Evolutionary conservation across 805 yeast genomes (phyloP).

Genomic region (Grigorovia yakushimaensis): DNA sequence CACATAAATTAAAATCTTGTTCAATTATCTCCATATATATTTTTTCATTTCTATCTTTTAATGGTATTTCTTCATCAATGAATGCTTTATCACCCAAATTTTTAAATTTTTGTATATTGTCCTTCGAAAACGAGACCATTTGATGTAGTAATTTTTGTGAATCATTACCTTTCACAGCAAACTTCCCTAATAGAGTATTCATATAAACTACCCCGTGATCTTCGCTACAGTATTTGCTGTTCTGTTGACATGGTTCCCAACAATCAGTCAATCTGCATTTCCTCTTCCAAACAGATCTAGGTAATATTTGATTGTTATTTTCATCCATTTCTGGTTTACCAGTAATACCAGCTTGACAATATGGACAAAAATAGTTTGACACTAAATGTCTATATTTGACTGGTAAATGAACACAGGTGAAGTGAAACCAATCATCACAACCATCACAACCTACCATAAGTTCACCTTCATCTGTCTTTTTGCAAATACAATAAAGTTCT

Average conservation of each 20-base stretch:
- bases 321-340: conserved; percentile 16
- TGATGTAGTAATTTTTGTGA: conserved; percentile 7
- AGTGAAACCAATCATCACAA: conserved; percentile 93
- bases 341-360: conserved; percentile 43
- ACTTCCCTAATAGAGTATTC: conserved; percentile 5
- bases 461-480: conserved; percentile 67
- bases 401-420: conserved; percentile 59
- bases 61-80: conserved; percentile 11
- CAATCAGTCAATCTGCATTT: conserved; percentile 61
- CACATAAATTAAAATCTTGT: conserved; percentile 12
- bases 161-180: conserved; percentile 3
- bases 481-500: conserved; percentile 67
- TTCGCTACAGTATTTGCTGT: conserved; percentile 63
- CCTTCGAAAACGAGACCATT: conserved; percentile 7
- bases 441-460: conserved; percentile 93
- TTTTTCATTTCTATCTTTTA: conserved; percentile 7
- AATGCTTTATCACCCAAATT: conserved; percentile 15
- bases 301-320: conserved; percentile 18
- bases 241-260: conserved; percentile 23
- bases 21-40: conserved; percentile 11
- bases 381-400: conserved; percentile 44
- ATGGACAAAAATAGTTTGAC: conserved; percentile 59
- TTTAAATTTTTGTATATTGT: conserved; percentile 10
- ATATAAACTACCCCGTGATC: conserved; percentile 50
- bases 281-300: conserved; percentile 59